Evolutionary conservation across 371 early-diverging fungal species (phyloP).

Genomic region (Rhizopus arrhizus): DNA sequence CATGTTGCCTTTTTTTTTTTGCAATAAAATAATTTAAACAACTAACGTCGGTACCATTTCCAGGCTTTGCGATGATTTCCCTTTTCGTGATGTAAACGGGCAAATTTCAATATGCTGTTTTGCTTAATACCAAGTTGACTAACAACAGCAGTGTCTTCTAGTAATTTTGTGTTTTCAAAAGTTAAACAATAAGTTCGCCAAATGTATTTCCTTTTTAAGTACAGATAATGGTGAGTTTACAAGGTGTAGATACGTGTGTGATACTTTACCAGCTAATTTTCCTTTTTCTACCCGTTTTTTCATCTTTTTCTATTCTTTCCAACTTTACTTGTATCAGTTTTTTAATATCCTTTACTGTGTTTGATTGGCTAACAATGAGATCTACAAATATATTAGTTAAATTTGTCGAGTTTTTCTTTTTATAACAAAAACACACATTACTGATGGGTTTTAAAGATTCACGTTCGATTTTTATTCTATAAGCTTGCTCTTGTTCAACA

Average conservation of each 20-base stretch:
- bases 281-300: slow-evolving; percentile 6
- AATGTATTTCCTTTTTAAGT: slow-evolving; percentile 39
- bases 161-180: slow-evolving; percentile 22
- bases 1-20: background rate
- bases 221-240: background rate
- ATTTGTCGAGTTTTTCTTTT: background rate
- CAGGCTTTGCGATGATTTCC: slow-evolving; percentile 39
- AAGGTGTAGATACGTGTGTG: background rate
- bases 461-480: slow-evolving; percentile 36
- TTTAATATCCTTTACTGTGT: slow-evolving; percentile 41
- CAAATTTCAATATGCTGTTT: slow-evolving; percentile 34
- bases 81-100: slow-evolving; percentile 30
- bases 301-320: slow-evolving; percentile 17
- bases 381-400: slow-evolving; percentile 11
- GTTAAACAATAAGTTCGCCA: slow-evolving; percentile 43
- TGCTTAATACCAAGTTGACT: slow-evolving; percentile 46
- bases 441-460: slow-evolving; percentile 31
- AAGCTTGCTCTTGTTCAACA: slow-evolving; percentile 45
- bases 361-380: slow-evolving; percentile 39
- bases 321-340: slow-evolving; percentile 23
- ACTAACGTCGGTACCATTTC: background rate
- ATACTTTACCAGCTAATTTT: slow-evolving; percentile 33
- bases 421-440: slow-evolving; percentile 18
- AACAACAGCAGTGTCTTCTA: slow-evolving; percentile 34
- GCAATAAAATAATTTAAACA: background rate